phyloP scores from a whole-genome alignment of 352 stramenopile species.

The Pythium phragmiticola region DNA sequence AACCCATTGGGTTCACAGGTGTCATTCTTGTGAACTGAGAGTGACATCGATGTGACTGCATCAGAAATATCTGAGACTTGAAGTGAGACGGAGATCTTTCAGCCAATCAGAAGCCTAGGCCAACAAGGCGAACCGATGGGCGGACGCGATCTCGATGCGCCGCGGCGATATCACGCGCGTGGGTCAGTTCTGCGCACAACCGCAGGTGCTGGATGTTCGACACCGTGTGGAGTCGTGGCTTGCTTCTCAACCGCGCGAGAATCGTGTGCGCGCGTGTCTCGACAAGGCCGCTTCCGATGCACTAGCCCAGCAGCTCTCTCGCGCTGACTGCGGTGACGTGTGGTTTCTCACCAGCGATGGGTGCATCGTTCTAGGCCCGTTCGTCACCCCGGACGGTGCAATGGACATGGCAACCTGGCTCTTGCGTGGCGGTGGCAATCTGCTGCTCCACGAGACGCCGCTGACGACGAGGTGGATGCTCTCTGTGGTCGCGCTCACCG shows the following conservation, averaged over 20 bases:
- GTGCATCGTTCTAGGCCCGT: neutral
- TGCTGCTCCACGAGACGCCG: neutral
- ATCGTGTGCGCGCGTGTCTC: neutral
- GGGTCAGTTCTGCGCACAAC: neutral
- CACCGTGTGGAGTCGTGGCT: neutral
- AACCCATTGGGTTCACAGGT: neutral
- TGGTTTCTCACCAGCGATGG: neutral
- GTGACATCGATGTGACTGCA: neutral
- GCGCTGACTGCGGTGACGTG: neutral
- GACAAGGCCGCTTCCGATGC: neutral
- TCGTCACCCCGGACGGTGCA: neutral
- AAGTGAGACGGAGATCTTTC: no score
- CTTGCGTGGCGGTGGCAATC: neutral
- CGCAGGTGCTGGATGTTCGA: neutral
- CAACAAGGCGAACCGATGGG: no score
- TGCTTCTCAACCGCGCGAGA: neutral
- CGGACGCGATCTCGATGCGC: neutral
- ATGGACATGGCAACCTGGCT: neutral
- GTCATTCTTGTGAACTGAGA: neutral
- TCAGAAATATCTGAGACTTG: neutral
- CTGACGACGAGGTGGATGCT: neutral
- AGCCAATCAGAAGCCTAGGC: no score
- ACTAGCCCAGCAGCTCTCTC: neutral
- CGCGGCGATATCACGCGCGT: slow-evolving; percentile 1
- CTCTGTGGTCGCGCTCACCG: neutral